Percentiles rank a stretch among this genome's conserved stretches.
Conservation (phyloP, 2,329 filamentous ascomycete genomes). For the Fusarium hostae region DNA sequence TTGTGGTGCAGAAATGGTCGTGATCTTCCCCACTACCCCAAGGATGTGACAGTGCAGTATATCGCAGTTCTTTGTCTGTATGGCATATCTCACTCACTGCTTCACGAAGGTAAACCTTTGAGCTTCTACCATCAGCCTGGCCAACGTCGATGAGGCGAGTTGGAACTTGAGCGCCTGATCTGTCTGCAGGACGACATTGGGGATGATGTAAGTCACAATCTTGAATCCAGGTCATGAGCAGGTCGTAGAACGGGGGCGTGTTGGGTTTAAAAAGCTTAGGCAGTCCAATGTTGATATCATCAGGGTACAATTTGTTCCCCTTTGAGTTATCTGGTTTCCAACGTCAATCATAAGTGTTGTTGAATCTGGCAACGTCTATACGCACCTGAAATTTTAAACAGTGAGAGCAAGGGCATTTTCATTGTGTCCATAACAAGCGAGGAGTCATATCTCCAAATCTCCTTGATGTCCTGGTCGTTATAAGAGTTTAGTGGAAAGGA, state of each 20-base stretch:
- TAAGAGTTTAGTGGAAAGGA: not conserved
- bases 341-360: not conserved
- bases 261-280: not conserved
- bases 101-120: not conserved
- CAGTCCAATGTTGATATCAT: slow-evolving; percentile 14
- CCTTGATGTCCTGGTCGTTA: not conserved
- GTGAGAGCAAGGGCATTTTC: not conserved
- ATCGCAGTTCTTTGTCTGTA: not conserved
- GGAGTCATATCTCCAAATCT: not conserved
- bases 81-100: not conserved
- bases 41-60: slow-evolving; percentile 26
- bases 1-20: slow-evolving; percentile 21
- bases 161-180: not conserved
- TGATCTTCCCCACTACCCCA: slow-evolving; percentile 1
- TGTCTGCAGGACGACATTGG: not conserved
- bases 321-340: not conserved
- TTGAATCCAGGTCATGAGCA: slow-evolving; percentile 15
- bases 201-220: slow-evolving; percentile 17
- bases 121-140: accelerated
- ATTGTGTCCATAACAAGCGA: not conserved
- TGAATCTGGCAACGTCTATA: not conserved
- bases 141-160: slow-evolving; percentile 22
- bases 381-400: slow-evolving; percentile 1
- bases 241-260: not conserved
- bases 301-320: too few species aligned